phyloP scores from a whole-genome alignment of 2,329 filamentous ascomycete genomes.

The Oidium heveae region DNA sequence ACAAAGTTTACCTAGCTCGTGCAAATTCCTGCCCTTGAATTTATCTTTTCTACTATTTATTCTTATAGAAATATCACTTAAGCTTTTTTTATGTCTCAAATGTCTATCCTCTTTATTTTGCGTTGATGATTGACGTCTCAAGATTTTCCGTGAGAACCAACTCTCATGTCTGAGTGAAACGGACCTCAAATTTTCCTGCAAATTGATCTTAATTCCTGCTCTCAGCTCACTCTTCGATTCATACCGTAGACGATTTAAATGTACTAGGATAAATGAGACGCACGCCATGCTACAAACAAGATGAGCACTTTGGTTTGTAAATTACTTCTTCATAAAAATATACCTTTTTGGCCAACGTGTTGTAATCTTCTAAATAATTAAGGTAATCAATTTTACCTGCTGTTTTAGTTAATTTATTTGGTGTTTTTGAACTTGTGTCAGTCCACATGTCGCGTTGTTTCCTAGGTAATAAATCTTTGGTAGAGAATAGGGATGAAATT shows the following conservation, averaged over 20 bases:
- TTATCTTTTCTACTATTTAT: conserved; percentile 20
- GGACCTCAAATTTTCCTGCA: conserved; percentile 4
- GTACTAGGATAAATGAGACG: conserved; percentile 9
- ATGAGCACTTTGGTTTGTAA: neutral
- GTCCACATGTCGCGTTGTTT: conserved; percentile 26
- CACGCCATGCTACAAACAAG: conserved; percentile 24
- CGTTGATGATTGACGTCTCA: conserved; percentile 15
- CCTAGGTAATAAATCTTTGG: conserved; percentile 1
- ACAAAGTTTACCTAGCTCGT: conserved; percentile 34
- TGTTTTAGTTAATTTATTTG: conserved; percentile 17
- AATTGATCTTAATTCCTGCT: neutral
- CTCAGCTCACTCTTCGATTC: neutral
- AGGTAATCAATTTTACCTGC: conserved; percentile 24
- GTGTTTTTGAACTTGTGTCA: conserved; percentile 24
- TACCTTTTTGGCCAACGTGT: conserved; percentile 32
- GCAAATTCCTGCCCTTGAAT: conserved; percentile 25
- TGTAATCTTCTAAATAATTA: conserved; percentile 30
- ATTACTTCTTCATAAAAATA: too few species aligned
- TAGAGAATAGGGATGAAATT: neutral
- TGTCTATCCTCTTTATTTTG: conserved; percentile 11
- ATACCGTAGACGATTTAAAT: conserved; percentile 6
- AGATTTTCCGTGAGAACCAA: conserved; percentile 17
- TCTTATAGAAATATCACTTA: conserved; percentile 27
- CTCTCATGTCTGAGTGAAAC: conserved; percentile 12
- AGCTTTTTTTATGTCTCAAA: conserved; percentile 23